Evolutionary conservation across 139 green algal species (phyloP), one percentile per base, ranked within the genome.

Genomic region (Nannochloris sp.): DNA sequence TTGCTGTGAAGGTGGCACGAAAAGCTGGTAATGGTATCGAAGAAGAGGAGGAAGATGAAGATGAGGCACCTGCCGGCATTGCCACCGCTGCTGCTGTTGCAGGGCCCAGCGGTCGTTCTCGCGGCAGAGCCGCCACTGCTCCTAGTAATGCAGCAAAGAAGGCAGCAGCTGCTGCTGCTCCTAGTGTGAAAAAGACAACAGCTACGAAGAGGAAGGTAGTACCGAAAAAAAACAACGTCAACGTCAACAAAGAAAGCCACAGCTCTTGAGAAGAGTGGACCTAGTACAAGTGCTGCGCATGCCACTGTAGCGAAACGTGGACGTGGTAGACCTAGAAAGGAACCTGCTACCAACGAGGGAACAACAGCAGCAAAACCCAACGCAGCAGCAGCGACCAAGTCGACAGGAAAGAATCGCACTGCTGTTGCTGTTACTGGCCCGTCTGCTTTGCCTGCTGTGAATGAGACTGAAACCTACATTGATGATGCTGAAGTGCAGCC

Each of bases 121-220:
- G 44, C 58, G 2, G 67, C 23, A 1, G 58, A 74, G 59, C 46
- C n/a, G n/a, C n/a, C n/a, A n/a, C n/a, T n/a, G n/a, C n/a, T n/a
- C n/a, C n/a, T n/a, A n/a, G n/a, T n/a, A n/a, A n/a, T n/a, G 6
- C 23, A 53, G 44, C 10, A 53, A 19, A 53, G 7, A 25, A n/a
- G 14, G 44, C 19, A 53, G 8, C 6, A 51, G 10, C 42, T 25
- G 2, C 7, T 51, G 9, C 42, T 27, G 23, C 42, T 15, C 7
- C 3, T 24, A 30, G 23, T 10, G n/a, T n/a, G n/a, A n/a, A n/a
- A n/a, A n/a, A n/a, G n/a, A n/a, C n/a, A n/a, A n/a, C n/a, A n/a
- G n/a, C n/a, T n/a, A n/a, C n/a, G n/a, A n/a, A n/a, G n/a, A n/a
- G n/a, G n/a, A n/a, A n/a, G n/a, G n/a, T n/a, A n/a, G n/a, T n/a